Conservation (phyloP, 805 yeast genomes). For the Kluyveromyces siamensis region DNA sequence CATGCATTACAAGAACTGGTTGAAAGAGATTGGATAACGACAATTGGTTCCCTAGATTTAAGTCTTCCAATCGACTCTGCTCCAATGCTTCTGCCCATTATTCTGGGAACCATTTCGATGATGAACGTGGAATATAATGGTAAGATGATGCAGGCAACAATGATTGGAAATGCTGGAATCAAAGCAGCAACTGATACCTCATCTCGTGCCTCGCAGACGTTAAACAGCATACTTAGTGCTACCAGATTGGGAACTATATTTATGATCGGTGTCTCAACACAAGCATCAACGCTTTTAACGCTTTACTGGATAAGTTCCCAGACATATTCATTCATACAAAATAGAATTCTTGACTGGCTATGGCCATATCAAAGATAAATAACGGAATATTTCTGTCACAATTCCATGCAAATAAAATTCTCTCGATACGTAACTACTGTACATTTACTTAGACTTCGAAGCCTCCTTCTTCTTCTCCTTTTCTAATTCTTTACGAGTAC, state of each 20-base stretch:
- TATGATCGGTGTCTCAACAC: constrained; percentile 75
- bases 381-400: background rate
- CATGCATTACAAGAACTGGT: constrained; percentile 31
- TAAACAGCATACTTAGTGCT: constrained; percentile 48
- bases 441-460: background rate
- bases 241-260: constrained; percentile 70
- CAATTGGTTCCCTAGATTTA: constrained; percentile 34
- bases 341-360: constrained; percentile 53
- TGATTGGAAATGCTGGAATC: constrained; percentile 15
- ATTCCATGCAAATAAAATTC: background rate
- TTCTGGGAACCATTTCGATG: constrained; percentile 61
- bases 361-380: constrained; percentile 38
- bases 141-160: constrained; percentile 40
- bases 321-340: constrained; percentile 65
- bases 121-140: constrained; percentile 79
- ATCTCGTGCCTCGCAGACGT: constrained; percentile 20
- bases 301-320: constrained; percentile 91
- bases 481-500: constrained; percentile 78
- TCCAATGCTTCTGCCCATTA: constrained; percentile 67
- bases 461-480: constrained; percentile 33
- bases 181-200: constrained; percentile 12
- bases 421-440: background rate
- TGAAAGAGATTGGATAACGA: background rate
- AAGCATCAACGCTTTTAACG: constrained; percentile 75
- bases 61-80: constrained; percentile 53